phyloP scores from a whole-genome alignment of 2,329 filamentous ascomycete species.

The Gnomoniopsis sp. region DNA sequence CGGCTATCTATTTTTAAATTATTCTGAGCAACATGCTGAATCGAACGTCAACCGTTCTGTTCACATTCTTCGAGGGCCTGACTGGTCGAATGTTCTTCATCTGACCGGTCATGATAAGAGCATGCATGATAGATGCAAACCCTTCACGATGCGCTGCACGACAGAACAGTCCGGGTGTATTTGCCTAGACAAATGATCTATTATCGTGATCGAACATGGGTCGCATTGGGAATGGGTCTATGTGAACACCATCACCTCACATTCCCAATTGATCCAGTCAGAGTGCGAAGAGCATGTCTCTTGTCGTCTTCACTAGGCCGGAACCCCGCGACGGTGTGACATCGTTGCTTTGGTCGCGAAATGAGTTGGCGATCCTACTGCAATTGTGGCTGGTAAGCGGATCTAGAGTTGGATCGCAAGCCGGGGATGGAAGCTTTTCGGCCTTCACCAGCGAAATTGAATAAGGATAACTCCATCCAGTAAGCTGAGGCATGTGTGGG shows the following conservation, averaged over 20 bases:
- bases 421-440: not conserved
- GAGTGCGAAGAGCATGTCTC: not conserved
- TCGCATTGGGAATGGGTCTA: not conserved
- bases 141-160: not conserved
- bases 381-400: not conserved
- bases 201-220: not conserved
- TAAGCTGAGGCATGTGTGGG: not conserved
- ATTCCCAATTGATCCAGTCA: not conserved
- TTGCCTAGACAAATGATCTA: not conserved
- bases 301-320: no score
- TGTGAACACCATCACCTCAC: not conserved
- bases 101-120: not conserved
- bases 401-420: slow-evolving; percentile 3
- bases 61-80: not conserved
- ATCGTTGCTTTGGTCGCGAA: not conserved
- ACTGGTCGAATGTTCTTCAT: not conserved
- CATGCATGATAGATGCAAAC: not conserved
- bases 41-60: slow-evolving; percentile 1
- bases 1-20: slow-evolving; percentile 8
- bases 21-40: not conserved
- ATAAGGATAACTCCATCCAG: not conserved
- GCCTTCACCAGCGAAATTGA: not conserved
- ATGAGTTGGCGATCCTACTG: slow-evolving; percentile 5
- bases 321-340: not conserved
- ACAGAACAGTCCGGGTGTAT: not conserved